These are phyloP conservation scores for Furcasterigmium furcatum DNA, from an alignment of 2,329 filamentous ascomycete species.

Conservation along the genomic window DNA sequence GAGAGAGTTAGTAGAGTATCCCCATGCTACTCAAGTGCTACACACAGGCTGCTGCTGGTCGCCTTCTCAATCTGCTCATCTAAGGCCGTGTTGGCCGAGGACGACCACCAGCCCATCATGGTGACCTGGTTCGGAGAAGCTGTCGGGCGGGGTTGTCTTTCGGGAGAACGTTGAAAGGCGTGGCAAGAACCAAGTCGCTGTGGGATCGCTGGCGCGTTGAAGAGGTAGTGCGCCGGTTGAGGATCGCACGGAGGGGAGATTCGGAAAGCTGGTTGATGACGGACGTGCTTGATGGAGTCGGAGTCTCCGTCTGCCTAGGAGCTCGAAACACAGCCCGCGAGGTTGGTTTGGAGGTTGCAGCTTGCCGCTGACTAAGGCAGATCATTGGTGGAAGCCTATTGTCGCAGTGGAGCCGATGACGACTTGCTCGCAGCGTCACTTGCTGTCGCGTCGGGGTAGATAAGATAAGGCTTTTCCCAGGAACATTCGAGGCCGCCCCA, in stretches of 20 bases:
- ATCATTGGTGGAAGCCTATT: background rate
- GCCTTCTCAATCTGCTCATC: constrained; percentile 97
- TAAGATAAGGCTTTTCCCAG: background rate
- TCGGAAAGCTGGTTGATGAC: background rate
- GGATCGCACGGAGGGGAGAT: too few relatives aligned
- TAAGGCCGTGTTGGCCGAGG: constrained; percentile 82
- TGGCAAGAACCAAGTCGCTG: background rate
- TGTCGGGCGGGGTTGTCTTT: background rate
- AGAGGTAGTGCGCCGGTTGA: too few relatives aligned
- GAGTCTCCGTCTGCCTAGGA: background rate
- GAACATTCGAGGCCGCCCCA: background rate
- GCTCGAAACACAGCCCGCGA: too few relatives aligned
- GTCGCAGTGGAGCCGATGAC: background rate
- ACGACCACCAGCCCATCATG: constrained; percentile 96
- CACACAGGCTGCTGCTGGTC: constrained; percentile 88
- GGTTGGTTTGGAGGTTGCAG: background rate
- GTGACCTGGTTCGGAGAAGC: constrained; percentile 17
- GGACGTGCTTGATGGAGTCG: background rate
- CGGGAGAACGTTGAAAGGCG: background rate
- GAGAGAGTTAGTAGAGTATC: background rate
- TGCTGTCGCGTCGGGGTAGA: background rate
- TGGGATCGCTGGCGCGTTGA: background rate
- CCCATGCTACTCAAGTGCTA: constrained; percentile 5
- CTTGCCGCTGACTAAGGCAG: background rate
- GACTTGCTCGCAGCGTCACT: background rate